Percentiles rank a stretch among this genome's conserved stretches.
Conservation (phyloP, 192 early-diverging fungal genomes). For the Coemansia interrupta region DNA sequence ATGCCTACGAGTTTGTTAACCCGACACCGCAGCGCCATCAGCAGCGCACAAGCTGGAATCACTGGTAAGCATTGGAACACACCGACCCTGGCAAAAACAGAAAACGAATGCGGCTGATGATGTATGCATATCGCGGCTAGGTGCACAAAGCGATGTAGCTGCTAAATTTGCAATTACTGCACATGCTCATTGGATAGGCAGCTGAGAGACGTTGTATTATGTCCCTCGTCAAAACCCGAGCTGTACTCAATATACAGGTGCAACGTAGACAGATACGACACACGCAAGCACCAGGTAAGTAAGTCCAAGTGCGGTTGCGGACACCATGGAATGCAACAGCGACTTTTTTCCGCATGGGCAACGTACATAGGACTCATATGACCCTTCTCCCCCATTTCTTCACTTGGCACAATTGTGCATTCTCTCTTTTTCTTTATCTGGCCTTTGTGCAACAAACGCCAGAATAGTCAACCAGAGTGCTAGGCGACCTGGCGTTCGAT, state of each 20-base stretch:
- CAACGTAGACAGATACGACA: conserved; percentile 56
- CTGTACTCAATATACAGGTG: conserved; percentile 69
- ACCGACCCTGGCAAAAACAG: background rate
- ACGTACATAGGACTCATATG: background rate
- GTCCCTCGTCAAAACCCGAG: conserved; percentile 67
- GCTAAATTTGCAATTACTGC: conserved; percentile 9
- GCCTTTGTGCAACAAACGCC: no score
- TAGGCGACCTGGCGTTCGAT: conserved; percentile 73
- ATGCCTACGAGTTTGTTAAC: conserved; percentile 64
- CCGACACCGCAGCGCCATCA: conserved; percentile 65
- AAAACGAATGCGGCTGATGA: background rate
- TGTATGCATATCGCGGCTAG: background rate
- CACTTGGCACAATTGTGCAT: background rate
- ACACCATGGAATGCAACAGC: background rate
- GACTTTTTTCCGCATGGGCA: background rate
- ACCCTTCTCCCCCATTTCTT: conserved; percentile 17
- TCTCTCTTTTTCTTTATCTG: background rate
- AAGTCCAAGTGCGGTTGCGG: background rate
- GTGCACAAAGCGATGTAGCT: background rate
- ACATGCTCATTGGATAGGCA: conserved; percentile 61
- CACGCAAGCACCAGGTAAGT: conserved; percentile 48
- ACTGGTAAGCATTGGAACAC: conserved; percentile 62
- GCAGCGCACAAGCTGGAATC: conserved; percentile 83
- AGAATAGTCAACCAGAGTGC: conserved; percentile 53
- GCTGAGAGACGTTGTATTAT: conserved; percentile 82